These are phyloP conservation scores for Ochromonas danica DNA, from an alignment of 108 stramenopile species.

Conservation along the genomic window DNA sequence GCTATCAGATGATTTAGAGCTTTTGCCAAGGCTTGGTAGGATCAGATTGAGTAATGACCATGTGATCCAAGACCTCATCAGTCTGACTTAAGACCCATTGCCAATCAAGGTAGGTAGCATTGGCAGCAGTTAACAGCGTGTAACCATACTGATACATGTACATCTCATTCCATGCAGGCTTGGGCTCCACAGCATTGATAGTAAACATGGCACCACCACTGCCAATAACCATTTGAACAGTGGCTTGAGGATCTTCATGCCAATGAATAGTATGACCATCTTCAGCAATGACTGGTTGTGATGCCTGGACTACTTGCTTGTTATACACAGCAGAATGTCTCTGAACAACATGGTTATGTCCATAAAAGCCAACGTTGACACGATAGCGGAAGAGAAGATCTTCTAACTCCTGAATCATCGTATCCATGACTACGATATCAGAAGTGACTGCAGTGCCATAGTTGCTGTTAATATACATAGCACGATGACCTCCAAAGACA, in stretches of 20 bases:
- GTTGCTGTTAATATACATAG: constrained; percentile 51
- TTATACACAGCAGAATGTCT: constrained; percentile 29
- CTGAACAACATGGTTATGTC: constrained; percentile 35
- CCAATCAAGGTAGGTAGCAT: constrained; percentile 30
- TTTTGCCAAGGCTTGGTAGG: constrained; percentile 27
- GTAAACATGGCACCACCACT: constrained; percentile 29
- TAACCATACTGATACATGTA: constrained; percentile 25
- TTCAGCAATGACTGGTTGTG: background rate
- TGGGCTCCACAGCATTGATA: constrained; percentile 14
- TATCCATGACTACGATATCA: constrained; percentile 30
- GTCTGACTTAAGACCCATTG: constrained; percentile 7
- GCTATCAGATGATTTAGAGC: no score
- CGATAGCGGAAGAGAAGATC: background rate
- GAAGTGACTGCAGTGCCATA: constrained; percentile 31
- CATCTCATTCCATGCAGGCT: constrained; percentile 19
- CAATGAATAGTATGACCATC: background rate
- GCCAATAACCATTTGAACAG: constrained; percentile 31
- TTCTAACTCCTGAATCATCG: background rate
- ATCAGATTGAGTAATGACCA: constrained; percentile 29
- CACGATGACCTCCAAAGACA: constrained; percentile 51
- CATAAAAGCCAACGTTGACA: constrained; percentile 33
- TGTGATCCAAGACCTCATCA: constrained; percentile 29
- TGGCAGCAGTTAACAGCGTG: background rate
- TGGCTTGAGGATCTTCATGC: constrained; percentile 30
- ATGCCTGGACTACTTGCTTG: constrained; percentile 2